These are phyloP conservation scores for Ascochyta viciae-villosae DNA, from an alignment of 2,329 filamentous ascomycete species.

Conservation along the genomic window DNA sequence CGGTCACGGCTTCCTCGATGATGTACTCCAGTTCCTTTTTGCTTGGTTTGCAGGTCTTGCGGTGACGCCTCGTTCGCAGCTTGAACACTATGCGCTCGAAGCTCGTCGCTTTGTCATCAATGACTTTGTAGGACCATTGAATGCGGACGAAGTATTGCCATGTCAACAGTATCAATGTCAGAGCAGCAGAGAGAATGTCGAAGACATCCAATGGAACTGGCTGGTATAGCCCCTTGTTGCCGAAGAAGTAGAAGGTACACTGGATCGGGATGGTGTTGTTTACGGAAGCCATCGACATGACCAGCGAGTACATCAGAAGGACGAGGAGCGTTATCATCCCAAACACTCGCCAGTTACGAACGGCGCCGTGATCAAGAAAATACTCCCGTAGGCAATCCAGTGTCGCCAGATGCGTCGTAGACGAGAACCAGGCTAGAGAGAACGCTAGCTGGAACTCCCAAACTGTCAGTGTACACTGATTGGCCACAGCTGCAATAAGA, in stretches of 20 bases:
- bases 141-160: conserved; percentile 10
- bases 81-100: conserved; percentile 7
- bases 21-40: conserved; percentile 1
- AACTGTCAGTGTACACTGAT: conserved; percentile 25
- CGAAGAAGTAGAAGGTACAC: conserved; percentile 9
- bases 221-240: neutral
- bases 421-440: conserved; percentile 34
- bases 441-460: conserved; percentile 24
- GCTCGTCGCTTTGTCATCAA: neutral
- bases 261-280: conserved; percentile 14
- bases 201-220: neutral
- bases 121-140: conserved; percentile 3
- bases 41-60: neutral
- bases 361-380: conserved; percentile 14
- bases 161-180: conserved; percentile 3
- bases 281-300: conserved; percentile 5
- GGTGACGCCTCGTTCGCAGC: neutral
- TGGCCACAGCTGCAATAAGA: conserved; percentile 24
- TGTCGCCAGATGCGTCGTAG: conserved; percentile 31
- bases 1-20: conserved; percentile 3
- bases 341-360: conserved; percentile 21
- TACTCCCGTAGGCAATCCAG: conserved; percentile 25
- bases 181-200: neutral
- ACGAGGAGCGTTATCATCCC: conserved; percentile 16
- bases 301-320: conserved; percentile 6